Conservation (phyloP, 139 green algal species). For the Bryopsis sp. region DNA sequence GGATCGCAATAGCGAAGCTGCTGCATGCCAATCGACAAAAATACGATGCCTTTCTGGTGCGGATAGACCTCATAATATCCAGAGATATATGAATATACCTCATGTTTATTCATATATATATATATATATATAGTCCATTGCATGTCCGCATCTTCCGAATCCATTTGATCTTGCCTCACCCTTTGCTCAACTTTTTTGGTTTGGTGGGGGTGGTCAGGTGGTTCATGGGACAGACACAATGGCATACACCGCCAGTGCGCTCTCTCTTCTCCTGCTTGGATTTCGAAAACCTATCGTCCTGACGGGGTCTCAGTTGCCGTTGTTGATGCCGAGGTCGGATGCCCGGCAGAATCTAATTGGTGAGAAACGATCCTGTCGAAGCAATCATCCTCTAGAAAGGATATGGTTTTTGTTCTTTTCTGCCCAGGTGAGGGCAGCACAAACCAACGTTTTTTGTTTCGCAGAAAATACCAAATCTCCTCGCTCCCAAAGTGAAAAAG, state of each 20-base stretch:
- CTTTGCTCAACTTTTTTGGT: too few relatives aligned
- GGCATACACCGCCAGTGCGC: constrained; percentile 75
- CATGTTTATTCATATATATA: background rate
- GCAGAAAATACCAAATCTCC: too few relatives aligned
- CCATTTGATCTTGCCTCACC: background rate
- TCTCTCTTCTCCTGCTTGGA: constrained; percentile 73
- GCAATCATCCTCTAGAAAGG: too few relatives aligned
- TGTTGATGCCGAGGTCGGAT: constrained; percentile 69
- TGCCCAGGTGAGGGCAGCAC: too few relatives aligned
- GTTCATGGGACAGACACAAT: constrained; percentile 80
- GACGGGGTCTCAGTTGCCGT: constrained; percentile 67
- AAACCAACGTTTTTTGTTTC: too few relatives aligned
- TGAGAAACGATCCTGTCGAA: too few relatives aligned
- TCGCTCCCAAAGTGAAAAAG: too few relatives aligned
- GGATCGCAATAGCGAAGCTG: constrained; percentile 54
- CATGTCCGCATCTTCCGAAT: background rate
- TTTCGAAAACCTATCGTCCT: constrained; percentile 66
- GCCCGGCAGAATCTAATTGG: constrained; percentile 85
- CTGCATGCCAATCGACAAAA: constrained; percentile 38
- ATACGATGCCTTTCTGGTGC: constrained; percentile 70
- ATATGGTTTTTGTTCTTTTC: too few relatives aligned
- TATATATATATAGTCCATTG: background rate
- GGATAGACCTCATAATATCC: too few relatives aligned
- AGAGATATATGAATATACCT: background rate
- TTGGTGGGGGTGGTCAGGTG: too few relatives aligned